These are phyloP conservation scores for Earliella scabrosa DNA, from an alignment of 1,284 basidiomycete species.

Conservation along the genomic window DNA sequence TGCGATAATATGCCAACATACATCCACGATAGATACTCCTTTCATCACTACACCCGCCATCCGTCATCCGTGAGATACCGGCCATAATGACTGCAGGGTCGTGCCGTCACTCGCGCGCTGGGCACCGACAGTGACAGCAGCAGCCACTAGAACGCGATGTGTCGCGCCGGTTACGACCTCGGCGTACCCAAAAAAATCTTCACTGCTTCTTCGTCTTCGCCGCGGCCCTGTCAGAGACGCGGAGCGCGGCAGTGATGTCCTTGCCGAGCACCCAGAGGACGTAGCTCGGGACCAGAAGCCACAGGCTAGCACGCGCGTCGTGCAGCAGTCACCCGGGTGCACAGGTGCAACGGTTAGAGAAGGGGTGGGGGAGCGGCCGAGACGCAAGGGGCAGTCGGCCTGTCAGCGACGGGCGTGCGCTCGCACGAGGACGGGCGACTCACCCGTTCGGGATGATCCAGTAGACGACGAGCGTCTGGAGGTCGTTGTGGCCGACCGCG, in stretches of 20 bases:
- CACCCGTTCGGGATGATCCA: conserved; percentile 85
- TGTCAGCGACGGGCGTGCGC: conserved; percentile 1
- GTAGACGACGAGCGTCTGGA: conserved; percentile 55
- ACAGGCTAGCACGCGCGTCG: conserved; percentile 49
- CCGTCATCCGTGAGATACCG: neutral
- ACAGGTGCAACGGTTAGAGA: too few species aligned
- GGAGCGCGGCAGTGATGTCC: conserved; percentile 55
- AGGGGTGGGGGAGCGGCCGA: neutral
- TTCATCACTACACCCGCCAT: too few species aligned
- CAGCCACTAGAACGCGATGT: neutral
- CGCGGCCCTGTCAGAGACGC: conserved; percentile 36
- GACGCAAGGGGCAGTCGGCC: neutral
- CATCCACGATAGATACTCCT: conserved; percentile 8
- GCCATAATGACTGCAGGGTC: too few species aligned
- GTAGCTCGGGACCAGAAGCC: conserved; percentile 71
- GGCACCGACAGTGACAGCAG: neutral
- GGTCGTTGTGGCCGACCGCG: conserved; percentile 75
- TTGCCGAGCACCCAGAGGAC: conserved; percentile 59
- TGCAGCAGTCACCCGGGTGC: neutral
- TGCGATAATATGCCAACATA: too few species aligned
- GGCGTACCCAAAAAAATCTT: neutral
- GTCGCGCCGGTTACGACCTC: conserved; percentile 9
- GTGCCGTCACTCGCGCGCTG: too few species aligned
- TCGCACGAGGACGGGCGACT: conserved; percentile 33
- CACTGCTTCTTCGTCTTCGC: conserved; percentile 34